Percentiles rank a stretch among this genome's conserved stretches.
Evolutionary conservation across 225 moss, liverwort and hornwort genomes (phyloP).

Genomic region (Polytrichum commune): DNA sequence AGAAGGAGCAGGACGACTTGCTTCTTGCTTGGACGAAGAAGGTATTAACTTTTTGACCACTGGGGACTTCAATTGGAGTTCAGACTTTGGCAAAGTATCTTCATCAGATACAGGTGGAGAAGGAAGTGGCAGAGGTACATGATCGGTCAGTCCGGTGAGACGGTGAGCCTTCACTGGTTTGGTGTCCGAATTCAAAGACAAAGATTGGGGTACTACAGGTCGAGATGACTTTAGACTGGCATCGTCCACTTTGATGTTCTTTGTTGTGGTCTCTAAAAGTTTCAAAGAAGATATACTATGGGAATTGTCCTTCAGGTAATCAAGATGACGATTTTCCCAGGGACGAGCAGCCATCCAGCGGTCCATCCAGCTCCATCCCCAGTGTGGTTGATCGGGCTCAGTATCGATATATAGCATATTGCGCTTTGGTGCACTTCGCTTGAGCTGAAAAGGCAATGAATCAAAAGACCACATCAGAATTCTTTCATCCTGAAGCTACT

Average conservation of each 20-base stretch:
- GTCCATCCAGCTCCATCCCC: slow-evolving; percentile 99
- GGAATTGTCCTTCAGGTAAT: slow-evolving; percentile 37
- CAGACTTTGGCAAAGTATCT: slow-evolving; percentile 15
- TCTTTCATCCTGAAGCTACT: no score
- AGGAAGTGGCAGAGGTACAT: slow-evolving; percentile 56
- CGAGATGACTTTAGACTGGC: slow-evolving; percentile 44
- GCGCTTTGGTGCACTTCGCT: slow-evolving; percentile 77
- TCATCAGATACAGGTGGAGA: slow-evolving; percentile 45
- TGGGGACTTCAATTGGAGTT: slow-evolving; percentile 15
- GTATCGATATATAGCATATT: slow-evolving; percentile 77
- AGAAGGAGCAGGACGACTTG: slow-evolving; percentile 19
- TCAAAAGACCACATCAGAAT: no score
- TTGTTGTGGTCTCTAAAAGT: slow-evolving; percentile 59
- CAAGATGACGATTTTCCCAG: slow-evolving; percentile 76
- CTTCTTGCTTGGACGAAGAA: slow-evolving; percentile 25
- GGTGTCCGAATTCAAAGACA: slow-evolving; percentile 32
- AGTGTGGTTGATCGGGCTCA: slow-evolving; percentile 95
- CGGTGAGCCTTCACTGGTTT: slow-evolving; percentile 43
- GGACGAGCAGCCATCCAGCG: slow-evolving; percentile 98
- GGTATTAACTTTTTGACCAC: slow-evolving; percentile 29
- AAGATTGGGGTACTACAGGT: slow-evolving; percentile 8
- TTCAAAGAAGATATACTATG: slow-evolving; percentile 66
- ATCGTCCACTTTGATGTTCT: slow-evolving; percentile 50
- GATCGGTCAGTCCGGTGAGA: slow-evolving; percentile 35
- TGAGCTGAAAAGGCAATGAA: slow-evolving; percentile 39